A percentile compares a stretch with the other conserved stretches of the same genome.
phyloP scores from a whole-genome alignment of 2,329 filamentous ascomycete species.

The Colletotrichum zoysiae region DNA sequence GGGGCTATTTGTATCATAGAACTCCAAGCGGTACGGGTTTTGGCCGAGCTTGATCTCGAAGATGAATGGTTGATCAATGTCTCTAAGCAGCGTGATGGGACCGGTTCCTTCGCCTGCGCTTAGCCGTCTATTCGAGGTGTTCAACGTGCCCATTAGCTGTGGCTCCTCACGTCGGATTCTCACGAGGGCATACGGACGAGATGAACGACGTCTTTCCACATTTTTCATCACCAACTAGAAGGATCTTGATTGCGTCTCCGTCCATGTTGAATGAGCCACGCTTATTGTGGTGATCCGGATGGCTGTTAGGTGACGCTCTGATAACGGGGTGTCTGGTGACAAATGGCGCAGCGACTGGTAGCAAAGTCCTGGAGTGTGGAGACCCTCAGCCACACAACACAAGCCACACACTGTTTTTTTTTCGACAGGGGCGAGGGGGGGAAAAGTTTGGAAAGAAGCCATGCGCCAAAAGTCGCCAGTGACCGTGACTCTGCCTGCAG shows the following conservation, averaged over 20 bases:
- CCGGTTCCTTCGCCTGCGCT: conserved; percentile 59
- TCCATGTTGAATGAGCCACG: conserved; percentile 55
- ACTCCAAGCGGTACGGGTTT: conserved; percentile 65
- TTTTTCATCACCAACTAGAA: conserved; percentile 70
- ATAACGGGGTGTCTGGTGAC: conserved; percentile 34
- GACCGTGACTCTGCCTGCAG: neutral
- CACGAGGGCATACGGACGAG: conserved; percentile 61
- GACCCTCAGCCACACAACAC: conserved; percentile 10
- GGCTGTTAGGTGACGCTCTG: conserved; percentile 21
- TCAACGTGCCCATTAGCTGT: conserved; percentile 20
- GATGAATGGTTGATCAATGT: conserved; percentile 71
- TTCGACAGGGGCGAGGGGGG: neutral
- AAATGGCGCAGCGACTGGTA: conserved; percentile 38
- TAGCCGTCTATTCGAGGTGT: conserved; percentile 59
- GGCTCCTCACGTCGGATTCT: neutral
- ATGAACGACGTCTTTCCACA: conserved; percentile 73
- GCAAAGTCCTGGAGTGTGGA: neutral
- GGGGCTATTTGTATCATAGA: conserved; percentile 70
- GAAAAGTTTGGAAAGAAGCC: conserved; percentile 9
- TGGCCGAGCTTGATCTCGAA: conserved; percentile 63
- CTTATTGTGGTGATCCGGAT: conserved; percentile 1
- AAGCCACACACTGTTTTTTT: conserved; percentile 26
- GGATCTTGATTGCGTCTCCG: conserved; percentile 61
- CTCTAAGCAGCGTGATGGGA: conserved; percentile 64
- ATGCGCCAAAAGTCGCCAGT: neutral